Evolutionary conservation across 75 land plant species (phyloP), one percentile per base, ranked within the genome.

Genomic region (Gnetum montanum): DNA sequence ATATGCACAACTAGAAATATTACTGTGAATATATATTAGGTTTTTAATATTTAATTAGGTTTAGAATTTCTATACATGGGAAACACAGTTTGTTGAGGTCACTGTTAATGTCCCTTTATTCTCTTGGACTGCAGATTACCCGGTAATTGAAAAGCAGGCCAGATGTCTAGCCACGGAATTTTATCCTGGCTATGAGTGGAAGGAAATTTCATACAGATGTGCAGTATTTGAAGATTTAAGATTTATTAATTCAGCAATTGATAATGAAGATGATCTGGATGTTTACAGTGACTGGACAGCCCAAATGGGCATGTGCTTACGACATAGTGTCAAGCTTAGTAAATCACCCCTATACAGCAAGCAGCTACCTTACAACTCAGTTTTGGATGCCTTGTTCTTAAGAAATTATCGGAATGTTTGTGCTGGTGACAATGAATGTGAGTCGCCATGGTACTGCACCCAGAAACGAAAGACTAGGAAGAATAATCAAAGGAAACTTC

Each of bases 211-310:
- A 24, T 81, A 74, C 44, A 63, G 64, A 58, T 66, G 76, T 34
- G 78, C 81, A 26, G 59, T 76, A 12, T 53, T 70, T 31, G 79
- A 80, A 37, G 92, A 95, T 44, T 43, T 70, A 22, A 67, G 74
- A 51, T 58, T 63, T 26, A 76, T 95, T 36, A 62, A 63, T 53
- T 51, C 53, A 58, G 92, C 85, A 45, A 24, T 95, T 6, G 75
- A 78, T 54, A 73, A 74, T 62, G 54, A 60, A 45, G 88, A 83
- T 59, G 78, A 81, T 35, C 66, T 51, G 0, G 49, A 66, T 16
- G 66, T 72, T 1, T 67, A 61, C 36, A 66, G 72, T 18, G 90
- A 90, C 54, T 95, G 99, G 99, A 73, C 90, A 16, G 79, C 72
- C 31, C 73, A 76, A 52, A 27, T 95, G 63, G 88, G 88, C 30